These are phyloP conservation scores for Areca catechu DNA, from an alignment of 176 grass and related monocot species.

Conservation along the genomic window DNA sequence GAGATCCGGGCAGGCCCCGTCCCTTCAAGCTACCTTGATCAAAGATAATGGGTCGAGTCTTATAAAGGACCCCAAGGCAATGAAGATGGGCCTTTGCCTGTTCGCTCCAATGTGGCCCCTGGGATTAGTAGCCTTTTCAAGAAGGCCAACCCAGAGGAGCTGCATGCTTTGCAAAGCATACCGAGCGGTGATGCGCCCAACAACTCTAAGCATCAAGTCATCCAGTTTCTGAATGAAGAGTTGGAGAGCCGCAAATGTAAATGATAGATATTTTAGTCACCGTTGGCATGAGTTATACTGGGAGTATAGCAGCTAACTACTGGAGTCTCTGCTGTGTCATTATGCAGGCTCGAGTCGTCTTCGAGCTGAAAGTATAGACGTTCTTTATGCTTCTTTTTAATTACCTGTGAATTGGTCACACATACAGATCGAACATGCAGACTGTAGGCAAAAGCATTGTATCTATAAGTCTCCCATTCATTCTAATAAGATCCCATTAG, in stretches of 20 bases:
- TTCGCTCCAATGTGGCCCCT: neutral
- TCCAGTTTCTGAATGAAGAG: constrained; percentile 33
- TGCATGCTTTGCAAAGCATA: constrained; percentile 41
- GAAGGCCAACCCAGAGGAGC: constrained; percentile 61
- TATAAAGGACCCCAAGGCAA: neutral
- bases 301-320: too few species aligned
- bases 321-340: too few species aligned
- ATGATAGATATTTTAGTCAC: too few species aligned
- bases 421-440: too few species aligned
- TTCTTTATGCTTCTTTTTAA: too few species aligned
- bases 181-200: constrained; percentile 9
- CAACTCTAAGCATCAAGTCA: constrained; percentile 22
- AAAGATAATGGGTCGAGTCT: neutral
- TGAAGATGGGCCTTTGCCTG: neutral
- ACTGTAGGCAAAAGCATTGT: too few species aligned
- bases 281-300: too few species aligned
- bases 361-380: too few species aligned
- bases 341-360: too few species aligned
- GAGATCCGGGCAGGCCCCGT: constrained; percentile 27
- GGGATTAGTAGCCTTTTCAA: constrained; percentile 53
- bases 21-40: neutral
- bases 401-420: too few species aligned
- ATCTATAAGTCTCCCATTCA: too few species aligned
- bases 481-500: too few species aligned
- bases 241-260: neutral